A percentile compares a stretch with the other conserved stretches of the same genome.
Evolutionary conservation across 306 rosid species (phyloP).

Genomic region (Vicia faba): DNA sequence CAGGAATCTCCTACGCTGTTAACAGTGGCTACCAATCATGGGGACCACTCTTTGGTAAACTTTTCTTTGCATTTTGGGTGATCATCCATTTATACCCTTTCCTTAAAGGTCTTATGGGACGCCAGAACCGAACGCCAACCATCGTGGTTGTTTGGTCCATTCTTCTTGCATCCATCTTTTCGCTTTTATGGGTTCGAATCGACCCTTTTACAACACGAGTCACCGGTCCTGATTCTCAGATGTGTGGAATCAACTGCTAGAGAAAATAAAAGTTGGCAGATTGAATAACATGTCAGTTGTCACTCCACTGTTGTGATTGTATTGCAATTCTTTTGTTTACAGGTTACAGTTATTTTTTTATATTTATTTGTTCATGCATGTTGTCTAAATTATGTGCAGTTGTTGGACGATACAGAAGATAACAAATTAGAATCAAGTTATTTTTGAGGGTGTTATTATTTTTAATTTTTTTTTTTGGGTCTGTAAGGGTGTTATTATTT

Average conservation of each 20-base stretch:
- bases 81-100: slow-evolving; percentile 91
- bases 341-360: not conserved
- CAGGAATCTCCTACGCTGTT: slow-evolving; percentile 89
- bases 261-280: slow-evolving; percentile 28
- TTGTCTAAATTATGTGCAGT: slow-evolving; percentile 47
- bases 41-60: slow-evolving; percentile 98
- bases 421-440: slow-evolving; percentile 35
- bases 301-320: slow-evolving; percentile 34
- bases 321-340: slow-evolving; percentile 34
- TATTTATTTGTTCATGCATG: slow-evolving; percentile 32
- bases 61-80: slow-evolving; percentile 98
- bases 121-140: slow-evolving; percentile 95
- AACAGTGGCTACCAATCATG: slow-evolving; percentile 98
- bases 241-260: slow-evolving; percentile 97
- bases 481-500: slow-evolving; percentile 29
- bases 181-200: slow-evolving; percentile 82
- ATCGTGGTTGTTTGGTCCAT: slow-evolving; percentile 94
- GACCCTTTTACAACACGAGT: slow-evolving; percentile 92
- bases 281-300: not conserved
- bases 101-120: slow-evolving; percentile 99
- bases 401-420: slow-evolving; percentile 40
- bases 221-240: slow-evolving; percentile 78
- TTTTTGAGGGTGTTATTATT: slow-evolving; percentile 35
- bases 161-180: slow-evolving; percentile 93
- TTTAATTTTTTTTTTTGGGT: not conserved